These are phyloP conservation scores for Trichoderma sp. DNA, from an alignment of 2,329 filamentous ascomycete genomes.

Conservation along the genomic window DNA sequence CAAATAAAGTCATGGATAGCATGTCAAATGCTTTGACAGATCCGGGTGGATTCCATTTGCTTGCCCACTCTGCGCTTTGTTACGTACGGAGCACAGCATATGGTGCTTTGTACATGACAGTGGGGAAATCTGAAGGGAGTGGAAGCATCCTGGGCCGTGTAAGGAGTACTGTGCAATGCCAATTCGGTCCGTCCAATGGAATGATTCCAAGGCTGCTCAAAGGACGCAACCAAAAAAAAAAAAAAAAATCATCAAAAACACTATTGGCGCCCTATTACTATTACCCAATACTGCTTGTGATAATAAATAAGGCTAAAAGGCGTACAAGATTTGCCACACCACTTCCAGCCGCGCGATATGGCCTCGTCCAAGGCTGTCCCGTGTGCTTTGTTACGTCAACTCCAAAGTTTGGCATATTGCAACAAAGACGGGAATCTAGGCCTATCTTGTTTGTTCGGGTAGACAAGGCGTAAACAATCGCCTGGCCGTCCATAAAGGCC, in stretches of 20 bases:
- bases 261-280: not conserved
- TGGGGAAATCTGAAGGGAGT: not conserved
- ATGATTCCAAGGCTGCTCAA: not conserved
- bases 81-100: not conserved
- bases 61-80: not conserved
- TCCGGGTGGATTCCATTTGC: not conserved
- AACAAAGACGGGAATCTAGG: not conserved
- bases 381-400: not conserved
- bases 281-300: not conserved
- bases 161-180: too few relatives aligned
- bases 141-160: not conserved
- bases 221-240: not conserved
- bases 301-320: not conserved
- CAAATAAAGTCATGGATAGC: not conserved
- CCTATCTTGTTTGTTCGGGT: not conserved
- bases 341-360: not conserved
- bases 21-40: constrained; percentile 11
- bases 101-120: not conserved
- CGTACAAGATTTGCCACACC: not conserved
- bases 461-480: not conserved
- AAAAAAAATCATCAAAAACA: not conserved
- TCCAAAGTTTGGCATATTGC: not conserved
- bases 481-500: not conserved
- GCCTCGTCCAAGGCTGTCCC: not conserved
- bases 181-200: constrained; percentile 17